These are phyloP conservation scores for Cladorrhinum samala DNA, from an alignment of 495 filamentous ascomycete species.

Conservation along the genomic window DNA sequence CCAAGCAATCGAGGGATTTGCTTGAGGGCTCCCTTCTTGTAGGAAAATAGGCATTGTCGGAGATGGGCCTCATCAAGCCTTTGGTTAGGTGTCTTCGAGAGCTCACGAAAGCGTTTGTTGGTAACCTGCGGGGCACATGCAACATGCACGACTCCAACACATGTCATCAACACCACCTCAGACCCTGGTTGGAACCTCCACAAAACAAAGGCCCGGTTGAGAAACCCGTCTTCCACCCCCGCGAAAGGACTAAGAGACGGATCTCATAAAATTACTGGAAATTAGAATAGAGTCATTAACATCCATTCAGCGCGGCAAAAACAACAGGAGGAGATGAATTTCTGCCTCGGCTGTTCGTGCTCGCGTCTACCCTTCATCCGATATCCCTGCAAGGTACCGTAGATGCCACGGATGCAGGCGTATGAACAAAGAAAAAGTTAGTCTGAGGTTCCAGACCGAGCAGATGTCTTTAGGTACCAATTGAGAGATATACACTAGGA, in stretches of 20 bases:
- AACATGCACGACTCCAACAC: constrained; percentile 2
- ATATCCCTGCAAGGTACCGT: constrained; percentile 1
- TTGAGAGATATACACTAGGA: too few species aligned
- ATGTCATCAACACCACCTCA: constrained; percentile 12
- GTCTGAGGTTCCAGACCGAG: too few species aligned
- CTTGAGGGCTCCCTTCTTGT: neutral
- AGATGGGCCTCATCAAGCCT: neutral
- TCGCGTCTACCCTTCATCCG: constrained; percentile 6
- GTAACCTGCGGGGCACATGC: neutral
- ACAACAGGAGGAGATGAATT: neutral
- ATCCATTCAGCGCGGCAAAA: neutral
- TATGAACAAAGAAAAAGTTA: too few species aligned
- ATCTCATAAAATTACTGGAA: neutral
- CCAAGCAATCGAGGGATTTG: constrained; percentile 5
- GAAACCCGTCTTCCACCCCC: neutral
- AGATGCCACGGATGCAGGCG: neutral
- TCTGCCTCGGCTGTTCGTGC: constrained; percentile 6
- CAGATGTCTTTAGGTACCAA: too few species aligned
- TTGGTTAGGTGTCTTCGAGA: neutral
- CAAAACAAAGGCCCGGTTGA: neutral
- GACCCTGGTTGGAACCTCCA: neutral
- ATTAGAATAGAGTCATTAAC: neutral
- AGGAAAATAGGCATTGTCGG: neutral
- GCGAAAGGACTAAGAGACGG: neutral
- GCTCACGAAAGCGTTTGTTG: neutral